Conservation (phyloP, 805 yeast genomes). For the Tetrapisispora pingtungensis region DNA sequence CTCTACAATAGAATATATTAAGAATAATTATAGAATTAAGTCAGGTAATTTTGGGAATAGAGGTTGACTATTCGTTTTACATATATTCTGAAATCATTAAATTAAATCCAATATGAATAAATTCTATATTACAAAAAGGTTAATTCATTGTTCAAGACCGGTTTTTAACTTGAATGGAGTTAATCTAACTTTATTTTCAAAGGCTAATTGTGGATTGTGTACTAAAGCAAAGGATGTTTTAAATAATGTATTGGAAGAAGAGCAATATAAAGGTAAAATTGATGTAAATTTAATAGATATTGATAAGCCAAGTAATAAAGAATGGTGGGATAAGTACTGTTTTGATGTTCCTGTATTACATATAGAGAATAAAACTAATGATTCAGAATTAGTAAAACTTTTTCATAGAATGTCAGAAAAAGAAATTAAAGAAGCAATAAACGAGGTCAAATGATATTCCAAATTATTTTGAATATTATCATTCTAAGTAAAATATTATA, state of each 20-base stretch:
- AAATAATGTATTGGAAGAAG: constrained; percentile 27
- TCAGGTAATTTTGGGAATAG: too few relatives aligned
- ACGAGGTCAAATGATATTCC: background rate
- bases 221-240: constrained; percentile 51
- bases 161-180: constrained; percentile 7
- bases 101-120: too few relatives aligned
- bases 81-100: too few relatives aligned
- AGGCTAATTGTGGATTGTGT: constrained; percentile 60
- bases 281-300: constrained; percentile 44
- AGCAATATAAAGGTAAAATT: constrained; percentile 21
- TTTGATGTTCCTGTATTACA: constrained; percentile 76
- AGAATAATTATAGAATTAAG: too few relatives aligned
- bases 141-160: background rate
- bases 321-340: constrained; percentile 64
- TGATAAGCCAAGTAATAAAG: constrained; percentile 44
- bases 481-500: too few relatives aligned
- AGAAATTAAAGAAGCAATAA: constrained; percentile 44
- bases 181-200: constrained; percentile 51
- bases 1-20: too few relatives aligned
- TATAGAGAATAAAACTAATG: constrained; percentile 37
- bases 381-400: constrained; percentile 40
- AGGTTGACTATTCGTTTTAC: too few relatives aligned
- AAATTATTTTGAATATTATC: too few relatives aligned
- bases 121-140: background rate
- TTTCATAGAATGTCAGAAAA: constrained; percentile 58